Evolutionary conservation across 441 rosid species (phyloP).

Genomic region (Cnidoscolus chayamansa): DNA sequence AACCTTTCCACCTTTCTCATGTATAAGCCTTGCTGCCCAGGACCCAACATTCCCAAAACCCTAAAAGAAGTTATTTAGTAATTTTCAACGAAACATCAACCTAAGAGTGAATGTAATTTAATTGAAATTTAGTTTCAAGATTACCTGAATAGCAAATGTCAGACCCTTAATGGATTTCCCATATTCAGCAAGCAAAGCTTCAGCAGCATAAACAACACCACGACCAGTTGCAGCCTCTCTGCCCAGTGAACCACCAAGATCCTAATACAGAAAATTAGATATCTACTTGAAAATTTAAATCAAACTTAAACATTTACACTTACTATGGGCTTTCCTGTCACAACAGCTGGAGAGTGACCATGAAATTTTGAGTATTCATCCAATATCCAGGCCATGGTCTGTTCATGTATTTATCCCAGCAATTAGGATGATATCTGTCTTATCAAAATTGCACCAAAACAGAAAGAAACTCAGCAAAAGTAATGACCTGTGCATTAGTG

Average conservation of each 20-base stretch:
- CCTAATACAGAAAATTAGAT: slow-evolving; percentile 41
- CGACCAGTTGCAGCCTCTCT: slow-evolving; percentile 98
- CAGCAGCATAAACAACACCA: slow-evolving; percentile 83
- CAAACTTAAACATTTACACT: slow-evolving; percentile 24
- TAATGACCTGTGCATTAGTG: slow-evolving; percentile 68
- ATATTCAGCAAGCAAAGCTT: slow-evolving; percentile 86
- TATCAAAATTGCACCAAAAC: background rate
- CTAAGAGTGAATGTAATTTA: background rate
- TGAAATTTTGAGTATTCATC: slow-evolving; percentile 98
- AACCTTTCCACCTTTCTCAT: slow-evolving; percentile 87
- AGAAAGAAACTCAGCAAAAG: background rate
- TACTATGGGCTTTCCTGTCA: slow-evolving; percentile 92
- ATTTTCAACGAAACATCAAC: background rate
- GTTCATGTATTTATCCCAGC: slow-evolving; percentile 8
- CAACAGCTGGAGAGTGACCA: slow-evolving; percentile 95
- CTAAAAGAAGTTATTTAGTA: slow-evolving; percentile 29
- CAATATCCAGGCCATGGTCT: slow-evolving; percentile 99
- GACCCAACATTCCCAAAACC: slow-evolving; percentile 98
- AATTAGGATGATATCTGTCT: background rate
- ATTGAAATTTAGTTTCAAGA: background rate
- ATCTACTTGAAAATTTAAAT: slow-evolving; percentile 1
- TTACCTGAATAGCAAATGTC: slow-evolving; percentile 88
- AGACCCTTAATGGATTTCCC: slow-evolving; percentile 68
- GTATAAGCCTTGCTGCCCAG: slow-evolving; percentile 80
- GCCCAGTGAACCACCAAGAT: slow-evolving; percentile 98